Percentiles rank a stretch among this genome's conserved stretches.
These are phyloP conservation scores for Beauveria bassiana DNA, from an alignment of 2,329 filamentous ascomycete genomes.

Conservation along the genomic window DNA sequence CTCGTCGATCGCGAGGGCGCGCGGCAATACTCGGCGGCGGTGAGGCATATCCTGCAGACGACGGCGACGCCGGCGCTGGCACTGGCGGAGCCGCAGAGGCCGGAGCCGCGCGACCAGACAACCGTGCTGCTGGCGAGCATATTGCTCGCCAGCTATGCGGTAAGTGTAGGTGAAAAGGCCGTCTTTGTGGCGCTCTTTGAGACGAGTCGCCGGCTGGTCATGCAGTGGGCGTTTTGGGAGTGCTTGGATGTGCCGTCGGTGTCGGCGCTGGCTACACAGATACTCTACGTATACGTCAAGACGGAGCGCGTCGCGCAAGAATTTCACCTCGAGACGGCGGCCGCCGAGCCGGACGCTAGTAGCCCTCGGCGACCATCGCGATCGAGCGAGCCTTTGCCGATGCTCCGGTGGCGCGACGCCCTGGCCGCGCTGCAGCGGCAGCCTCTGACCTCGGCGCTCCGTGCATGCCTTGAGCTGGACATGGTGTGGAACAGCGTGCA, in stretches of 20 bases:
- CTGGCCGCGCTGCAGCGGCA: background rate
- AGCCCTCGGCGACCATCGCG: background rate
- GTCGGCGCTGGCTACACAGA: background rate
- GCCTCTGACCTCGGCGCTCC: background rate
- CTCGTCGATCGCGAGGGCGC: background rate
- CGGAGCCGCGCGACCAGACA: background rate
- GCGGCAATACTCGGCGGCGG: background rate
- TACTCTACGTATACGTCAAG: conserved; percentile 1
- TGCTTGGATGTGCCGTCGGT: background rate
- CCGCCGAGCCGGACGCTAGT: background rate
- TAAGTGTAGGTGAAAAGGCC: background rate
- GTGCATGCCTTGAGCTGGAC: background rate
- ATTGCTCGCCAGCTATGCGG: background rate
- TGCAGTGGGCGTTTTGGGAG: background rate
- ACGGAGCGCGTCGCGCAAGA: background rate
- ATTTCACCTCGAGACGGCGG: background rate
- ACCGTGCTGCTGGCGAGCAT: background rate
- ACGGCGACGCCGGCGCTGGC: background rate
- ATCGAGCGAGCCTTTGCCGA: background rate
- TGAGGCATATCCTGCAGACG: background rate
- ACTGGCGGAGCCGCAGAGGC: background rate
- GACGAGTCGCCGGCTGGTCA: background rate
- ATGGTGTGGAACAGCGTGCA: conserved; percentile 3
- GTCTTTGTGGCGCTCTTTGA: background rate
- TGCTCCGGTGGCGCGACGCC: background rate